Conservation (phyloP, 805 yeast genomes). For the Ogataea methanolica region DNA sequence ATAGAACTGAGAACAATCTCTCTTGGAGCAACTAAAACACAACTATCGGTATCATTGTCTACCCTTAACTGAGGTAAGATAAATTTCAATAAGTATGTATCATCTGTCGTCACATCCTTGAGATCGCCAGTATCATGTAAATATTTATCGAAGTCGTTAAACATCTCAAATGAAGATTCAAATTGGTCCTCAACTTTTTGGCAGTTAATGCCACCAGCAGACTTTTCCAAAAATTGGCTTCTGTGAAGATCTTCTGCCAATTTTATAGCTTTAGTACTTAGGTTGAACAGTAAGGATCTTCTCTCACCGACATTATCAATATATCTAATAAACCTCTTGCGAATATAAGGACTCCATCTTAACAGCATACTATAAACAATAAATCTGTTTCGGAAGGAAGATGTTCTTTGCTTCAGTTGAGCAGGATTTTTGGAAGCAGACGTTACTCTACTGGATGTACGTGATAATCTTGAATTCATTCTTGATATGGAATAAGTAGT, state of each 20-base stretch:
- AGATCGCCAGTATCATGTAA: slow-evolving; percentile 32
- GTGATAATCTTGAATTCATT: slow-evolving; percentile 11
- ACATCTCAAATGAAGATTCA: slow-evolving; percentile 19
- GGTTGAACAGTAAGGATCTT: slow-evolving; percentile 23
- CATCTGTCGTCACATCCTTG: slow-evolving; percentile 21
- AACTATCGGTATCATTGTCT: slow-evolving; percentile 40
- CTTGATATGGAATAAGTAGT: slow-evolving; percentile 14
- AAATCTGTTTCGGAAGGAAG: slow-evolving; percentile 53
- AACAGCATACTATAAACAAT: slow-evolving; percentile 69
- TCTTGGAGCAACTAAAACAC: slow-evolving; percentile 49
- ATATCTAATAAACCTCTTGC: slow-evolving; percentile 60
- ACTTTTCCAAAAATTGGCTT: slow-evolving; percentile 4
- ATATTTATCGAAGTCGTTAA: slow-evolving; percentile 49
- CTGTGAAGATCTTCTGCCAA: slow-evolving; percentile 26
- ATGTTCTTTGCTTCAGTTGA: slow-evolving; percentile 31
- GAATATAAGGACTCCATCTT: slow-evolving; percentile 69
- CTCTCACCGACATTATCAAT: slow-evolving; percentile 30
- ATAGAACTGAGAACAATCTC: slow-evolving; percentile 56
- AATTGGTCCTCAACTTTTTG: slow-evolving; percentile 11
- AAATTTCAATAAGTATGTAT: slow-evolving; percentile 53
- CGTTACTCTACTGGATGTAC: slow-evolving; percentile 13
- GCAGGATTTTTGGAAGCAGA: slow-evolving; percentile 7
- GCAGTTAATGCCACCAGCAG: slow-evolving; percentile 2
- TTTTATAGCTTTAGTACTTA: slow-evolving; percentile 27
- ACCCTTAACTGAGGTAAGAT: slow-evolving; percentile 79